Evolutionary conservation across 345 rosid species (phyloP), one percentile per base, ranked within the genome.

Genomic region (Syzygium aromaticum): DNA sequence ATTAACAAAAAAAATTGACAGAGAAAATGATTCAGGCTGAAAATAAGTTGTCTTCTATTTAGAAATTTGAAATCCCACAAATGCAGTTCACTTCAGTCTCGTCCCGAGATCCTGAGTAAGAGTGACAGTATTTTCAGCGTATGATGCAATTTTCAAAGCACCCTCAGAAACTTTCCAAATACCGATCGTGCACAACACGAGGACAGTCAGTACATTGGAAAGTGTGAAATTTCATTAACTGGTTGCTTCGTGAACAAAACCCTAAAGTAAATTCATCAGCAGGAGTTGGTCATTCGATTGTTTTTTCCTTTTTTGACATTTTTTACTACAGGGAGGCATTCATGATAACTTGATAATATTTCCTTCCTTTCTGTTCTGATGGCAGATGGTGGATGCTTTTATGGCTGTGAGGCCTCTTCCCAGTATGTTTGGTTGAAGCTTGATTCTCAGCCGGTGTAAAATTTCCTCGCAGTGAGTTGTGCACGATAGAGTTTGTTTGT

Each of bases 371-470:
- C 38, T 63, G 28, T 64, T 83, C 11, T 77, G 89, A 17, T 21
- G 61, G 88, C 94, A 98, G 99, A 94, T 96, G 98, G 98, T 96
- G 88, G 97, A 94, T 90, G 98, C 99, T 49, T 95, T 96, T 90
- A 95, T 98, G 99, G 94, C 96, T 2, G 96, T 91, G 83, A 93
- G 99, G 91, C 98, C 99, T 30, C 99, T 96, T 87, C 99, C 99
- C 86, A 91, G 86, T 86, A 95, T 95, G 99, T 96, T 98, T 54
- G 89, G 91, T 87, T 97, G 82, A 73, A 73, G 82, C 38, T 38
- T 15, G 7, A 38, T 38, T 73, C 25, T 21, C 10, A 19, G 82
- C 82, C 49, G 38, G 49, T 43, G 82, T 38, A 9, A 9, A 49
- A 25, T 19, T 73, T 27, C 38, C 12, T 38, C 27, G 82, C 49